A percentile compares a stretch with the other conserved stretches of the same genome.
These are phyloP conservation scores for Monsonia emarginata DNA, from an alignment of 441 rosid genomes.

Conservation along the genomic window DNA sequence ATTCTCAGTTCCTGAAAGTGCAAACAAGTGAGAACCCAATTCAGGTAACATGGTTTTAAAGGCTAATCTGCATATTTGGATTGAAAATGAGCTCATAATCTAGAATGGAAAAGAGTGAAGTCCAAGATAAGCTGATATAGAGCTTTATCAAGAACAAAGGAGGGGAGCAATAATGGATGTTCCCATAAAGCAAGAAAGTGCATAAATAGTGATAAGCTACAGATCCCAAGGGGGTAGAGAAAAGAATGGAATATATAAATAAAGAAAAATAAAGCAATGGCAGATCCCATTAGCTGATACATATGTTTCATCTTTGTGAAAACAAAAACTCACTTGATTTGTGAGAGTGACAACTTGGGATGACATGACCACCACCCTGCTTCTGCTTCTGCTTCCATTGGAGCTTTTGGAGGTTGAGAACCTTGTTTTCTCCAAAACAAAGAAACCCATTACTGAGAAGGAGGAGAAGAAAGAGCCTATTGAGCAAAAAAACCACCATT, in stretches of 20 bases:
- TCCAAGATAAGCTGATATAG: not conserved
- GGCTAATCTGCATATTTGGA: too few relatives aligned
- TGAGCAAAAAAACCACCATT: not conserved
- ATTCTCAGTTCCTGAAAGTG: constrained; percentile 33
- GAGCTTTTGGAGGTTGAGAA: constrained; percentile 33
- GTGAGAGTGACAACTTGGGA: constrained; percentile 41
- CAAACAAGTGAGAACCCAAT: constrained; percentile 9
- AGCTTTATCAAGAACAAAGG: not conserved
- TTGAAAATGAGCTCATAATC: too few relatives aligned
- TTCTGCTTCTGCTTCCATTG: constrained; percentile 27
- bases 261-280: not conserved
- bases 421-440: constrained; percentile 30
- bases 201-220: not conserved
- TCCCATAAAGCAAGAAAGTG: not conserved
- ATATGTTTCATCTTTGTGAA: not conserved
- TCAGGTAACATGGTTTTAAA: not conserved
- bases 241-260: not conserved
- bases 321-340: constrained; percentile 45
- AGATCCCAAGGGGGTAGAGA: constrained; percentile 4
- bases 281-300: constrained; percentile 2
- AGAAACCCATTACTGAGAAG: constrained; percentile 20
- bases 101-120: too few relatives aligned
- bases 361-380: constrained; percentile 5
- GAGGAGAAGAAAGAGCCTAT: not conserved
- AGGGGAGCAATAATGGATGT: not conserved